phyloP scores from a whole-genome alignment of 2,329 filamentous ascomycete species.

The Cercospora sojina region DNA sequence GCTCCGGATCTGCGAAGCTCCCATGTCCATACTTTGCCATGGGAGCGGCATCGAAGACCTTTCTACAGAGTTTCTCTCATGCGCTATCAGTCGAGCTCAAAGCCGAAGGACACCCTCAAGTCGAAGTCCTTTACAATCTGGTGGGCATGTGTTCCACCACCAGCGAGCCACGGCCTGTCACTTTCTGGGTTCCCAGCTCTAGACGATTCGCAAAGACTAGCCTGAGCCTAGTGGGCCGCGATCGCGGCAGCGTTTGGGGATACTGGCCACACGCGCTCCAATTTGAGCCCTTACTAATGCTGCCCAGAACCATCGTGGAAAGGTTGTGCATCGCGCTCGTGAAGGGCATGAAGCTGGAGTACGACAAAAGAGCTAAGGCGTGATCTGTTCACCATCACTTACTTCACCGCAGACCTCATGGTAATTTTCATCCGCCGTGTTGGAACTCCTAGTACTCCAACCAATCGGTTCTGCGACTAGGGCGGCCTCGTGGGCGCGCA shows the following conservation, averaged over 20 bases:
- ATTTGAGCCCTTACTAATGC: slow-evolving; percentile 12
- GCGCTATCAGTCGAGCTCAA: slow-evolving; percentile 38
- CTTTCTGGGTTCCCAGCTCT: slow-evolving; percentile 19
- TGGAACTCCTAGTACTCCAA: neutral
- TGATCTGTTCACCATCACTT: neutral
- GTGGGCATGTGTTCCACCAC: slow-evolving; percentile 20
- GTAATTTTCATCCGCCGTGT: neutral
- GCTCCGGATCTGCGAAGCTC: slow-evolving; percentile 43
- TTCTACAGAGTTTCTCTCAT: slow-evolving; percentile 42
- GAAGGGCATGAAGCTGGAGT: slow-evolving; percentile 2
- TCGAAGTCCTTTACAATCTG: slow-evolving; percentile 39
- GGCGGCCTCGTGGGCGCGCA: neutral
- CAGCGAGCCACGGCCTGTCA: slow-evolving; percentile 20
- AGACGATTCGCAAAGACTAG: slow-evolving; percentile 22
- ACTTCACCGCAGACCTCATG: neutral
- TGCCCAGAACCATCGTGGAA: slow-evolving; percentile 9
- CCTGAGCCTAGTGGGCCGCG: slow-evolving; percentile 27
- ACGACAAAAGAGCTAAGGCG: neutral
- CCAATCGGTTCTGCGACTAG: neutral
- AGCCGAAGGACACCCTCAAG: slow-evolving; percentile 35
- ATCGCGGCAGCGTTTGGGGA: slow-evolving; percentile 16
- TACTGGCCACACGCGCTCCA: slow-evolving; percentile 32
- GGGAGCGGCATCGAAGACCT: slow-evolving; percentile 50
- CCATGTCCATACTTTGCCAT: slow-evolving; percentile 51
- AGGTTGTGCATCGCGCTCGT: slow-evolving; percentile 14